phyloP scores from a whole-genome alignment of 2,329 filamentous ascomycete species.

The Colletotrichum destructivum region DNA sequence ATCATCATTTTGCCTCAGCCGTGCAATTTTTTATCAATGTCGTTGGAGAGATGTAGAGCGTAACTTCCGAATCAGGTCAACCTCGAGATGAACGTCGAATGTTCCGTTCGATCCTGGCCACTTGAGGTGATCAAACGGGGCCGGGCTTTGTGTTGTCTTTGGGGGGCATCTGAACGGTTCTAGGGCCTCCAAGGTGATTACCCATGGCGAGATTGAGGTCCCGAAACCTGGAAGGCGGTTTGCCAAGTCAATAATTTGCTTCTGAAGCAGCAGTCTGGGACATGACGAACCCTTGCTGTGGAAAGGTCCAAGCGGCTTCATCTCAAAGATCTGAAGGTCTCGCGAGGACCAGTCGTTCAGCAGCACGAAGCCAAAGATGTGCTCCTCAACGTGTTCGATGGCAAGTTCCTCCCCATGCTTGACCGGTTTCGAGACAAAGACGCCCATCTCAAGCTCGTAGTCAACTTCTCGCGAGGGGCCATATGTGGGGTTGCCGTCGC shows the following conservation, averaged over 20 bases:
- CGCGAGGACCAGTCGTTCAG: slow-evolving; percentile 74
- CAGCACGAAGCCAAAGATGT: slow-evolving; percentile 74
- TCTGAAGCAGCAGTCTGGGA: slow-evolving; percentile 65
- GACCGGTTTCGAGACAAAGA: slow-evolving; percentile 58
- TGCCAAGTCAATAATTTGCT: slow-evolving; percentile 63
- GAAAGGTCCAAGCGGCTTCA: slow-evolving; percentile 72
- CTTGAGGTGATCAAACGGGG: no score
- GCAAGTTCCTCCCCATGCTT: slow-evolving; percentile 51
- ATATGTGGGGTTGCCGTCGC: no score
- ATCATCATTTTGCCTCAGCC: slow-evolving; percentile 18
- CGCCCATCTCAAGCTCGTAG: slow-evolving; percentile 60
- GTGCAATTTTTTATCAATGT: no score
- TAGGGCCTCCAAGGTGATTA: no score
- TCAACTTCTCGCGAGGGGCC: slow-evolving; percentile 52
- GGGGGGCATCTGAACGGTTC: no score
- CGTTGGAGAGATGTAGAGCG: slow-evolving; percentile 42
- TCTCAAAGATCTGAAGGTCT: slow-evolving; percentile 74
- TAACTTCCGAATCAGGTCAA: slow-evolving; percentile 44
- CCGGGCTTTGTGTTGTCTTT: no score
- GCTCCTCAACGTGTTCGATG: slow-evolving; percentile 65
- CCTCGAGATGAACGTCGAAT: slow-evolving; percentile 4
- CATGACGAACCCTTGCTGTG: slow-evolving; percentile 71
- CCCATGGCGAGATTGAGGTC: slow-evolving; percentile 60
- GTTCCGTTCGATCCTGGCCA: no score
- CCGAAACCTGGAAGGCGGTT: slow-evolving; percentile 71